Evolutionary conservation across 305 asterid species (phyloP).

Genomic region (Petunia hybrid): DNA sequence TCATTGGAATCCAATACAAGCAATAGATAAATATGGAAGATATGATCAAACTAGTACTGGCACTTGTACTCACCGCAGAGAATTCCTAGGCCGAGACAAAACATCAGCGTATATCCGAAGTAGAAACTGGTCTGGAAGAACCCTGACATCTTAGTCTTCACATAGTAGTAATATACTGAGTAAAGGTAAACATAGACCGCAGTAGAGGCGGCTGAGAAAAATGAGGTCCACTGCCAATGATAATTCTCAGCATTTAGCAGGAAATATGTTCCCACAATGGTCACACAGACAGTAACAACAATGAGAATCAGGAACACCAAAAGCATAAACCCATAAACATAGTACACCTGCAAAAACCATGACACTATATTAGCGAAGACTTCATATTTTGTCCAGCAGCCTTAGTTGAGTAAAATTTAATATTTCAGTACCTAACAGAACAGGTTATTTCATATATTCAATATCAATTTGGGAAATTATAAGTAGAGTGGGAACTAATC

Average conservation of each 20-base stretch:
- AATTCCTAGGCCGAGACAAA: conserved; percentile 70
- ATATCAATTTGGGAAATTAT: neutral
- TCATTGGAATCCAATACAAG: neutral
- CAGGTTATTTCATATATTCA: neutral
- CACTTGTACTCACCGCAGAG: conserved; percentile 57
- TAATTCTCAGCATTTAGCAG: conserved; percentile 71
- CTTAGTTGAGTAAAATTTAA: conserved; percentile 10
- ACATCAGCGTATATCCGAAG: conserved; percentile 71
- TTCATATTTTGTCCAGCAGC: neutral
- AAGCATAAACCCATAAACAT: conserved; percentile 73
- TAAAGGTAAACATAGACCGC: conserved; percentile 64
- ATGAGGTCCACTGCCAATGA: conserved; percentile 80
- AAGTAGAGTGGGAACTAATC: neutral
- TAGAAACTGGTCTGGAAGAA: conserved; percentile 76
- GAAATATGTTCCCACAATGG: conserved; percentile 77
- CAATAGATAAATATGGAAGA: neutral
- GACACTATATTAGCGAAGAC: neutral
- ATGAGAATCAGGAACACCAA: conserved; percentile 65
- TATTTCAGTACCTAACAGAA: neutral
- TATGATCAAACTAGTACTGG: conserved; percentile 9
- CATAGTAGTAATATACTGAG: conserved; percentile 62
- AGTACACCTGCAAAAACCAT: conserved; percentile 56
- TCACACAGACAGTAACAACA: conserved; percentile 69
- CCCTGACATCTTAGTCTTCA: conserved; percentile 74
- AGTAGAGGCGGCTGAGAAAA: conserved; percentile 69